These are phyloP conservation scores for Onygenales sp. DNA, from an alignment of 2,329 filamentous ascomycete species.

Conservation along the genomic window DNA sequence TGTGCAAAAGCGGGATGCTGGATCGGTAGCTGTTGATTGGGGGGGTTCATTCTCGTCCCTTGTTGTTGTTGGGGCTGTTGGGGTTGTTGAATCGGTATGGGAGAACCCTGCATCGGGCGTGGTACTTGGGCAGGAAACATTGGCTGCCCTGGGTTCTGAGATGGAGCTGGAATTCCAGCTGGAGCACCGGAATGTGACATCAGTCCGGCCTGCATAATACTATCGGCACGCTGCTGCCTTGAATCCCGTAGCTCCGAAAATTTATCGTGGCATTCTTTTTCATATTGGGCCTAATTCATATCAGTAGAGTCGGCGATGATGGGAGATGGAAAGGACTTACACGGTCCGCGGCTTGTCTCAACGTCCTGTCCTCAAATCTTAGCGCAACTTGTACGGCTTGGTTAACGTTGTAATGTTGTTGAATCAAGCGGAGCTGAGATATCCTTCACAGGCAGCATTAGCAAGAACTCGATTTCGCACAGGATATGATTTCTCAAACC, in stretches of 20 bases:
- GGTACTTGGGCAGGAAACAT: constrained; percentile 36
- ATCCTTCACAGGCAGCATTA: constrained; percentile 21
- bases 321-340: constrained; percentile 12
- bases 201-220: constrained; percentile 29
- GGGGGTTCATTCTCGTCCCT: constrained; percentile 5
- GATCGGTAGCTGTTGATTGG: constrained; percentile 9
- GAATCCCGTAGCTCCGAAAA: constrained; percentile 36
- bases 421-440: constrained; percentile 36
- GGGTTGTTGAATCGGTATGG: constrained; percentile 18
- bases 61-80: constrained; percentile 7
- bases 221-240: constrained; percentile 32
- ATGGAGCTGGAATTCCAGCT: constrained; percentile 21
- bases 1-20: constrained; percentile 19
- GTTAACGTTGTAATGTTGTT: constrained; percentile 30
- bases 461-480: background rate
- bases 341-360: constrained; percentile 30
- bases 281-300: constrained; percentile 29
- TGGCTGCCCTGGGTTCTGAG: constrained; percentile 32
- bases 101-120: constrained; percentile 16
- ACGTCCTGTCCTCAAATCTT: constrained; percentile 36
- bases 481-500: constrained; percentile 10
- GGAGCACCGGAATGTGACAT: constrained; percentile 25
- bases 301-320: background rate
- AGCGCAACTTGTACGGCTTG: constrained; percentile 32
- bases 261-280: constrained; percentile 35